Percentiles rank a stretch among this genome's conserved stretches.
Evolutionary conservation across 164 flowering plant genomes (phyloP).

Genomic region (Piper longum): DNA sequence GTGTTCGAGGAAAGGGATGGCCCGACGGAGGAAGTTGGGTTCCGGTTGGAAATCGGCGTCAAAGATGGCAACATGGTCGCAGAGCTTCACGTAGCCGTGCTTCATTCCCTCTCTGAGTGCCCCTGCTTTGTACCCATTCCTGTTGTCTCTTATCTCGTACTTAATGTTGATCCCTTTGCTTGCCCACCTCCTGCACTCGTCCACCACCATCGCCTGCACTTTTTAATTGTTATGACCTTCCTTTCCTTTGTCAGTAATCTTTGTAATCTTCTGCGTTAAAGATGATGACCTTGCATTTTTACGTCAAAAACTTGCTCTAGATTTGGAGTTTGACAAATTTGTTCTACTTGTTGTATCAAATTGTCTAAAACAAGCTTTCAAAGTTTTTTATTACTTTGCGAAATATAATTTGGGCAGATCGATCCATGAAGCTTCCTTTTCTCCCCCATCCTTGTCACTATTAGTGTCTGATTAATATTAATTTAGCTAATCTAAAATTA

Average conservation of each 20-base stretch:
- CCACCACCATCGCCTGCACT: conserved; percentile 47
- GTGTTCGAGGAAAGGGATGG: conserved; percentile 62
- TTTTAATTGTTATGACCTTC: no score
- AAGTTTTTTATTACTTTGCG: no score
- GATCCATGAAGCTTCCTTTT: no score
- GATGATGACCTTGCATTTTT: no score
- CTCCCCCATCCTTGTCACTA: no score
- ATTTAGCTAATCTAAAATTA: no score
- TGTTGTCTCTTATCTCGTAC: conserved; percentile 72
- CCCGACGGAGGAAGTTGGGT: conserved; percentile 64
- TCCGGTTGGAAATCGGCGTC: conserved; percentile 97
- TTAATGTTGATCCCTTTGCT: conserved; percentile 70
- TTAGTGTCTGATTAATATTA: no score
- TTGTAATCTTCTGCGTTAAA: not conserved
- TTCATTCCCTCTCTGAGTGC: conserved; percentile 90
- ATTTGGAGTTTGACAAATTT: no score
- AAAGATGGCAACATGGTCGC: conserved; percentile 79
- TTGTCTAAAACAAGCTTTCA: no score
- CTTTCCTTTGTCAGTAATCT: not conserved
- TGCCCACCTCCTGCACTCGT: conserved; percentile 78
- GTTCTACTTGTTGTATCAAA: no score
- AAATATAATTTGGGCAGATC: no score
- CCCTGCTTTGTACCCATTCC: conserved; percentile 91
- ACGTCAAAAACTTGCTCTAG: no score
- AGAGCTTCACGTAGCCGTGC: conserved; percentile 63